Conservation (phyloP, 441 rosid genomes). For the Sinapis alba region DNA sequence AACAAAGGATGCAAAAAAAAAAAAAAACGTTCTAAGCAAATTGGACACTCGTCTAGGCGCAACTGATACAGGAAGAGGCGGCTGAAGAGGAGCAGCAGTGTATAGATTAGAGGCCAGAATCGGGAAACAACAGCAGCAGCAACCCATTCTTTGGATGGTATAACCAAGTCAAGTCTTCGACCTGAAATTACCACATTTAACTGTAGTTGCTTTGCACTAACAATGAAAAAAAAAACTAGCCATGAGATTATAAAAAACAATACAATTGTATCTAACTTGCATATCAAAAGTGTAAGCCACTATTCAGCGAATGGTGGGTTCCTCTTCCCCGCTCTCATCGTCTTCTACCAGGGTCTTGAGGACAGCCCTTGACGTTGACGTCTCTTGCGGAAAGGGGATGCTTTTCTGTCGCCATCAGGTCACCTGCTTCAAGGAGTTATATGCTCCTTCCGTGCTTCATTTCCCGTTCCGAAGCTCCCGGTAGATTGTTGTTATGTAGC, state of each 20-base stretch:
- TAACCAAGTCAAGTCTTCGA: too few relatives aligned
- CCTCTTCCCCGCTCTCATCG: not conserved
- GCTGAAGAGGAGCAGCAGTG: constrained; percentile 61
- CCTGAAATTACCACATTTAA: too few relatives aligned
- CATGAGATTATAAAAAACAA: too few relatives aligned
- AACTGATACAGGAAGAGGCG: constrained; percentile 65
- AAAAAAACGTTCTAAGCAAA: constrained; percentile 79
- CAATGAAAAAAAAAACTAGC: too few relatives aligned
- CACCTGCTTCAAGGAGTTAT: not conserved
- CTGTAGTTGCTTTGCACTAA: too few relatives aligned
- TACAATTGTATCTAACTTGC: too few relatives aligned
- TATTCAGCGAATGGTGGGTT: not conserved
- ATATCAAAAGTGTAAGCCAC: too few relatives aligned
- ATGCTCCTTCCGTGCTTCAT: not conserved
- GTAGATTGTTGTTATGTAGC: not conserved
- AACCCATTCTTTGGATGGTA: constrained; percentile 71
- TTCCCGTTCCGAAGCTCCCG: not conserved
- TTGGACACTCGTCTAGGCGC: constrained; percentile 77
- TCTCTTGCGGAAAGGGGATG: not conserved
- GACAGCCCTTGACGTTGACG: not conserved
- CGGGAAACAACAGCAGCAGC: constrained; percentile 81
- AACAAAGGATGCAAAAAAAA: not conserved
- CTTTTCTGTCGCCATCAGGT: not conserved
- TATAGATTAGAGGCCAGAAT: constrained; percentile 60
- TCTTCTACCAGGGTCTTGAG: not conserved